Conservation (phyloP, 768 basidiomycete genomes). For the Rhizopogon salebrosus region DNA sequence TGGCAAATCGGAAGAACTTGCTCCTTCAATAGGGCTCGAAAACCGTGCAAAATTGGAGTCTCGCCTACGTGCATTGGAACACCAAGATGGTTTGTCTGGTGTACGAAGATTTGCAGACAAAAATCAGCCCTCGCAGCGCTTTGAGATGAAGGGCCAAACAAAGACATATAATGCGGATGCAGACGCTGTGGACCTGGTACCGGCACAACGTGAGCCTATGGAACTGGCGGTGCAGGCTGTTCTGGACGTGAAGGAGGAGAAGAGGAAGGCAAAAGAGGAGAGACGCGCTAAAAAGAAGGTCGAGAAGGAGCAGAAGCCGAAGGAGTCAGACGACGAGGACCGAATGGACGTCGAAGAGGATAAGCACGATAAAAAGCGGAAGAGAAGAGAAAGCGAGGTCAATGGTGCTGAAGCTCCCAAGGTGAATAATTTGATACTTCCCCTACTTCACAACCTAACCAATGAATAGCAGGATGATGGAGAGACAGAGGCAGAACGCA, state of each 20-base stretch:
- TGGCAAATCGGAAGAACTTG: slow-evolving; percentile 76
- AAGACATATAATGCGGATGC: slow-evolving; percentile 84
- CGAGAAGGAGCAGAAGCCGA: slow-evolving; percentile 46
- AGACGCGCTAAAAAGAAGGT: slow-evolving; percentile 60
- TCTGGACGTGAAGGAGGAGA: slow-evolving; percentile 83
- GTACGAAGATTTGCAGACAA: slow-evolving; percentile 62
- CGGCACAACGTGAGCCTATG: slow-evolving; percentile 82
- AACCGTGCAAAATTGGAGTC: slow-evolving; percentile 95
- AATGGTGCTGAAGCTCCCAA: slow-evolving; percentile 34
- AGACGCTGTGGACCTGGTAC: slow-evolving; percentile 77
- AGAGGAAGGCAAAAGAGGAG: slow-evolving; percentile 76
- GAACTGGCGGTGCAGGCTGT: slow-evolving; percentile 71
- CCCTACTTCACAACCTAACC: slow-evolving; percentile 1
- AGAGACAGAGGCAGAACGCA: slow-evolving; percentile 82
- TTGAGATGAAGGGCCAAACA: slow-evolving; percentile 75
- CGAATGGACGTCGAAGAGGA: slow-evolving; percentile 44
- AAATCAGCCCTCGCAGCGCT: slow-evolving; percentile 68
- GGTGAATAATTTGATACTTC: slow-evolving; percentile 29
- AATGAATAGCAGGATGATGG: slow-evolving; percentile 31
- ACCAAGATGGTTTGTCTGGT: slow-evolving; percentile 68
- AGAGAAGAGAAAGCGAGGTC: slow-evolving; percentile 53
- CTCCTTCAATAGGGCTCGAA: slow-evolving; percentile 86
- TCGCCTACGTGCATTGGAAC: slow-evolving; percentile 83
- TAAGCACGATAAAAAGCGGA: slow-evolving; percentile 37
- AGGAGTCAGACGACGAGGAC: slow-evolving; percentile 27